phyloP scores from a whole-genome alignment of 306 rosid genomes.

The Neltuma alba region DNA sequence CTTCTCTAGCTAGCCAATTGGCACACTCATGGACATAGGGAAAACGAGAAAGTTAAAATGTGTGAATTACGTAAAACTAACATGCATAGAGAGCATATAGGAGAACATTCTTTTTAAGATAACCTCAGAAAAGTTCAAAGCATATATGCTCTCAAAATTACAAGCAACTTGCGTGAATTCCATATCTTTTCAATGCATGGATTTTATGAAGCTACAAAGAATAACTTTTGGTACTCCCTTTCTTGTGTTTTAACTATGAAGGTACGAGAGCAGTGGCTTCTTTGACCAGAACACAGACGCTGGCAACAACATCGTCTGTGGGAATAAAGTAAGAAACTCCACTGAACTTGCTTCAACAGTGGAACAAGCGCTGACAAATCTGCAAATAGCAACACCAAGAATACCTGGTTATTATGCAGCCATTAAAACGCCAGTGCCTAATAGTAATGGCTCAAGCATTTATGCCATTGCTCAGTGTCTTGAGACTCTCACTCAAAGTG shows the following conservation, averaged over 20 bases:
- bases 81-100: not conserved
- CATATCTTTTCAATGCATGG: not conserved
- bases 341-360: conserved; percentile 17
- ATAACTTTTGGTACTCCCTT: not conserved
- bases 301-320: not conserved
- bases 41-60: not conserved
- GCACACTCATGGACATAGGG: not conserved
- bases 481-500: conserved; percentile 39
- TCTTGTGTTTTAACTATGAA: not conserved
- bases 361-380: conserved; percentile 28
- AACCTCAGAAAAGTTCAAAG: not conserved
- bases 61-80: not conserved
- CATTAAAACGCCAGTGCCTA: conserved; percentile 37
- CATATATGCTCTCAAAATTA: too few species aligned
- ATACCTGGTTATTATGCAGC: conserved; percentile 46
- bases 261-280: conserved; percentile 18
- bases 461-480: conserved; percentile 73
- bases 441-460: conserved; percentile 32
- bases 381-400: conserved; percentile 46
- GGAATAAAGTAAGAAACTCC: conserved; percentile 13
- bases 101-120: not conserved
- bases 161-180: not conserved
- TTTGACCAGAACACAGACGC: not conserved
- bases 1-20: not conserved
- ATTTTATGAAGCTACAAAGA: not conserved